phyloP scores from a whole-genome alignment of 2,329 filamentous ascomycete species.

The Mycogone perniciosa region DNA sequence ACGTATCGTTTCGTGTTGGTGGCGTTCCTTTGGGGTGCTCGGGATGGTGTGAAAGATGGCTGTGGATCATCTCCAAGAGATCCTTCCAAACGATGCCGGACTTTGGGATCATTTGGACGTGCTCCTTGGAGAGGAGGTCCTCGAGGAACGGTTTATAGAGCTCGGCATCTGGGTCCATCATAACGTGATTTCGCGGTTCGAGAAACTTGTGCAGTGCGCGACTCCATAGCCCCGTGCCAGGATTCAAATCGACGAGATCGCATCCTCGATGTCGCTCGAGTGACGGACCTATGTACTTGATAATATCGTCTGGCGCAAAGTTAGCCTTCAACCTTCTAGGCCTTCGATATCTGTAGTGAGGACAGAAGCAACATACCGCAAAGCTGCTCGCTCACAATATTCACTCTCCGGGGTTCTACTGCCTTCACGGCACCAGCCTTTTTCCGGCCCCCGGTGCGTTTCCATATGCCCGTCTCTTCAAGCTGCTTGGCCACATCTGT shows the following conservation, averaged over 20 bases:
- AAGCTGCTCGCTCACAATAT: conserved; percentile 46
- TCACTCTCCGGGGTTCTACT: conserved; percentile 38
- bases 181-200: conserved; percentile 72
- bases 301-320: conserved; percentile 51
- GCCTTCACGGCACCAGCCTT: conserved; percentile 2
- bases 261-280: conserved; percentile 67
- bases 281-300: conserved; percentile 62
- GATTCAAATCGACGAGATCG: conserved; percentile 82
- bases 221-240: conserved; percentile 74
- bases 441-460: conserved; percentile 10
- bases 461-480: conserved; percentile 23
- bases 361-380: conserved; percentile 34
- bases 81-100: conserved; percentile 56
- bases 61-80: conserved; percentile 45
- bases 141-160: conserved; percentile 57
- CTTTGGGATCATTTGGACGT: conserved; percentile 46
- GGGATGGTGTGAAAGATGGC: conserved; percentile 50
- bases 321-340: neutral
- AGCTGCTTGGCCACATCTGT: conserved; percentile 22
- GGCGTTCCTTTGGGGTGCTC: conserved; percentile 31
- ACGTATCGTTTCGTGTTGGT: conserved; percentile 57
- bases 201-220: conserved; percentile 66
- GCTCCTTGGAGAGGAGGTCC: conserved; percentile 45
- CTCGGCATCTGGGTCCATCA: conserved; percentile 65
- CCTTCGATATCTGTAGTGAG: neutral